Base-by-base conservation (phyloP, 805 yeast species). In the Starmera caribaea region DNA sequence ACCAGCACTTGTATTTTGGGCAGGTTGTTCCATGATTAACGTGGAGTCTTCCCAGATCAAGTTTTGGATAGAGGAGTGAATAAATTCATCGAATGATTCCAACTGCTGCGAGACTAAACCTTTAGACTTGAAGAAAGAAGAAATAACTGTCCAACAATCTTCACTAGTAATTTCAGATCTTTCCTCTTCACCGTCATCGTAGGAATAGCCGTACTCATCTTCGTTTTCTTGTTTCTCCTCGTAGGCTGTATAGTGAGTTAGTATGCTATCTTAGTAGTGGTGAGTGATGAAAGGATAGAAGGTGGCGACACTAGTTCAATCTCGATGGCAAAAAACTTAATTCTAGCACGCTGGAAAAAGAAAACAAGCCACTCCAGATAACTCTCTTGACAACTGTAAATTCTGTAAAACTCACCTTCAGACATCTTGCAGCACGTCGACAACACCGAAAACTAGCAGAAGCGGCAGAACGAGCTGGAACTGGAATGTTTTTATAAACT, bases 81-180 rank as follows among this genome's bases (percentile, higher is more conserved):
- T 89, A 65, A 92, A 92, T 68, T 92, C 98, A 66, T 92, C 96
- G 60, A 94, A 92, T 15, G 98, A 94, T 58, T 92, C 98, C 56
- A 92, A 72, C 70, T 92, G 99, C 66, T 92, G 98, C 17, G 97
- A 88, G 26, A 92, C 99, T 50, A 92, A 73, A 44, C 98, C 98
- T 59, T 89, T 90, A 57, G 89, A 94, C 65, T 83, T 87, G 72
- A 92, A 92, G 63, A 92, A 92, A 14, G 97, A 77, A 26, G 96
- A 83, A 50, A 92, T 92, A 46, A 92, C 97, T 28, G 95, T 81
- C 99, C 99, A 92, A 65, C 98, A 92, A 71, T 92, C 98, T 68
- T 92, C 98, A 26, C 96, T 85, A 28, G 97, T 88, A 66, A 92
- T 86, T 21, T 21, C 26, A 21, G 26, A 21, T 3, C 26, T 21